Base-by-base conservation (phyloP, 2,329 filamentous ascomycete genomes). In the Fusarium equiseti region DNA sequence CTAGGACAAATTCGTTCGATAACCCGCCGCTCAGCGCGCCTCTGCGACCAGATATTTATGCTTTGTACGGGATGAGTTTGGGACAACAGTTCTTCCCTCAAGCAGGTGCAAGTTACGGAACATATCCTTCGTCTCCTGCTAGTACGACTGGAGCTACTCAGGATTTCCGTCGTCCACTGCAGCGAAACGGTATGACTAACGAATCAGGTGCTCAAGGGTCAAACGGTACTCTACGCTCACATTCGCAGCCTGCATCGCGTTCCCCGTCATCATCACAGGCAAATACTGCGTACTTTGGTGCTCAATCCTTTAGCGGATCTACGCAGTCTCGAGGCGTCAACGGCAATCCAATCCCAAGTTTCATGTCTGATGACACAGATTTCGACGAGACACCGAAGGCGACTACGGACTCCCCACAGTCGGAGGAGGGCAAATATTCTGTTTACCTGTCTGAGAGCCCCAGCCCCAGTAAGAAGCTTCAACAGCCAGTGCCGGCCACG, bases 171-270 rank as follows among this genome's bases (percentile, higher is more conserved):
- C 83, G 88, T 54, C 84, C 86, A 49, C 79, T 88, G 57, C 88
- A 90, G 69, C 82, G 89, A 73, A 86, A 87, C 3, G 81, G 82
- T 12, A 79, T 82, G 26, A 80, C 83, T 18, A 85, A 83, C 26
- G 88, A 90, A 38, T 77, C 83, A 16, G 83, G 83, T 12, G 75
- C 80, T 20, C 79, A 82, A 40, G 79, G 83, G 54, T 83, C 87
- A 27, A 86, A 82, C 59, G 87, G 88, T 71, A 82, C 87, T n/a
- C 77, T 89, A 66, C 84, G 89, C 68, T 91, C 89, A 27, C 89
- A 91, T 75, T 91, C 89, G n/a, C 89, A 91, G 75, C 89, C 89
- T 26, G 88, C 89, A 5, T 85, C 87, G 35, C 82, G 87, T 31
- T 80, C 82, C 70, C 73, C 78, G 49, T 67, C 79, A 72, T 32